phyloP scores from a whole-genome alignment of 164 flowering plant species.

The Stephania cephalantha region DNA sequence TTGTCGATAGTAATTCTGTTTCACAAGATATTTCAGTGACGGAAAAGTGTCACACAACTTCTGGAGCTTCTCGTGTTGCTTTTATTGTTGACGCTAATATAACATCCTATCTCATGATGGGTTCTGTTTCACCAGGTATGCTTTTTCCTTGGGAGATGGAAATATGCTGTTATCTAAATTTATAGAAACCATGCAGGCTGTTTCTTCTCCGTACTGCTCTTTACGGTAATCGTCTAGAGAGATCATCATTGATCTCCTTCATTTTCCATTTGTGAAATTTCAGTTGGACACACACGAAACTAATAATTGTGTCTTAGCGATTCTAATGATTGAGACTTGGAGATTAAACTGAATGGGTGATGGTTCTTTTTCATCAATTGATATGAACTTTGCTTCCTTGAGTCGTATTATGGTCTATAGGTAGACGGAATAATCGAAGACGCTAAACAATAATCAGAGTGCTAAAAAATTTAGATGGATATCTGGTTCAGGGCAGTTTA shows the following conservation, averaged over 20 bases:
- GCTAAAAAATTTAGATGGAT: neutral
- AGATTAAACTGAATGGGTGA: neutral
- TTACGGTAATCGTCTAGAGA: neutral
- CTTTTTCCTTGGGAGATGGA: neutral
- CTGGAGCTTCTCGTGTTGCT: conserved; percentile 72
- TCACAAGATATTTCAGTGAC: conserved; percentile 44
- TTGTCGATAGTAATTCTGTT: conserved; percentile 41
- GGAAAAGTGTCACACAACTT: conserved; percentile 31
- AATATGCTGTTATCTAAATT: too few relatives aligned
- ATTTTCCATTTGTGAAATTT: neutral
- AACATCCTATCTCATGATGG: conserved; percentile 99
- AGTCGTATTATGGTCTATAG: neutral
- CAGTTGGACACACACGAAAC: neutral
- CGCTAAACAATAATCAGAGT: neutral
- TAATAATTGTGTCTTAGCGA: neutral
- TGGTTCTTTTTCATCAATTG: neutral
- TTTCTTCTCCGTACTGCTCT: neutral
- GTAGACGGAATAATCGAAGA: neutral
- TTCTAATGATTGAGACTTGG: neutral
- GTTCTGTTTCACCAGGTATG: conserved; percentile 98
- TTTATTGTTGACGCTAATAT: conserved; percentile 98
- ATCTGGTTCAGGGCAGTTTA: neutral
- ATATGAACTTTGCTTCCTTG: neutral
- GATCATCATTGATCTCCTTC: neutral
- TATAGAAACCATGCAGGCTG: neutral